phyloP scores from a whole-genome alignment of 495 filamentous ascomycete genomes.

The Echria macrotheca region DNA sequence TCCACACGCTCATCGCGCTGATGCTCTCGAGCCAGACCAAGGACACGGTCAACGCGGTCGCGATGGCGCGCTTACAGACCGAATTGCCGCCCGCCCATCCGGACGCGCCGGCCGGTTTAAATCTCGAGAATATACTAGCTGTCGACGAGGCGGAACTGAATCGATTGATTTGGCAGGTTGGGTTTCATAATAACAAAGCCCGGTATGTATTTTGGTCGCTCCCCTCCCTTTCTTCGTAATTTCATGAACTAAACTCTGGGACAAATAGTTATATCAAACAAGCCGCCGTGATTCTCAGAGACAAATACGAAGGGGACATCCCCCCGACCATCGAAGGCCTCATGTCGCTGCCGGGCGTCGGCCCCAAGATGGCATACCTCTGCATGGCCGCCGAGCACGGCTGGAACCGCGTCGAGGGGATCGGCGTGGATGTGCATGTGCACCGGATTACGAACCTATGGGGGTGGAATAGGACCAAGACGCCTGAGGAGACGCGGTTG shows the following conservation, averaged over 20 bases:
- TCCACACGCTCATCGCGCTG: conserved; percentile 84
- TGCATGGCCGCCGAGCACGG: conserved; percentile 61
- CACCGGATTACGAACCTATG: conserved; percentile 94
- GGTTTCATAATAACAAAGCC: conserved; percentile 96
- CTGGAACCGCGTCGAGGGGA: conserved; percentile 54
- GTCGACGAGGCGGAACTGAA: conserved; percentile 67
- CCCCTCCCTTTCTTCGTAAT: too few relatives aligned
- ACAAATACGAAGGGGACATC: conserved; percentile 69
- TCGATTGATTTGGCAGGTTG: conserved; percentile 73
- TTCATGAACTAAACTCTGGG: not conserved
- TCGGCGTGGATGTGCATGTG: conserved; percentile 65
- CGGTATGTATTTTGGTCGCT: conserved; percentile 31
- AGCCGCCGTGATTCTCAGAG: conserved; percentile 64
- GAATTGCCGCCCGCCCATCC: conserved; percentile 54
- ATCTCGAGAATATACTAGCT: conserved; percentile 71
- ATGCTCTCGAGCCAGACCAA: conserved; percentile 98
- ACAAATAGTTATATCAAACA: conserved; percentile 63
- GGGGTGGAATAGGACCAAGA: conserved; percentile 80
- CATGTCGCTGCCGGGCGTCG: conserved; percentile 80
- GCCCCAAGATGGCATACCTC: conserved; percentile 95
- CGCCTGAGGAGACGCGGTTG: conserved; percentile 76
- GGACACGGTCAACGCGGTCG: conserved; percentile 84
- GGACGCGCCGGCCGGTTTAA: conserved; percentile 48
- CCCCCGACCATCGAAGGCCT: conserved; percentile 75
- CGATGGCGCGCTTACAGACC: conserved; percentile 72